Base-by-base conservation (phyloP, 371 early-diverging fungal species). In the Rhizopus stolonifer region DNA sequence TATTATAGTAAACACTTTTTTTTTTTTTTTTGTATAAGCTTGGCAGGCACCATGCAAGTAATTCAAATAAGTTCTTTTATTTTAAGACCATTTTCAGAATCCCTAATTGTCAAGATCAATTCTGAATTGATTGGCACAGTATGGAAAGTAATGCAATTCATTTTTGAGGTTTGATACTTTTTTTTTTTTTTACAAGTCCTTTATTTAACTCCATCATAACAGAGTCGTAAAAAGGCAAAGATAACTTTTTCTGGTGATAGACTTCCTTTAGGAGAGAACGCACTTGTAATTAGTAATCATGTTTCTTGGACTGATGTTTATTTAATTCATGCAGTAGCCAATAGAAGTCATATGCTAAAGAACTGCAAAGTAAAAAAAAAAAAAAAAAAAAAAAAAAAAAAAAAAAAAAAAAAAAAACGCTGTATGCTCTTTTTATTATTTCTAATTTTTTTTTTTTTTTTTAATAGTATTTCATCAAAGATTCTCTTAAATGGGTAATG, bases 401-500 rank as follows among this genome's bases (percentile, higher is more conserved):
- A n/a, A n/a, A n/a, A n/a, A n/a, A n/a, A n/a, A n/a, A n/a, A n/a
- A n/a, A n/a, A n/a, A n/a, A n/a, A n/a, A n/a, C n/a, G n/a, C n/a
- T n/a, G n/a, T n/a, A n/a, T n/a, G n/a, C n/a, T n/a, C n/a, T n/a
- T n/a, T n/a, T n/a, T n/a, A n/a, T n/a, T n/a, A n/a, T n/a, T n/a
- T n/a, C n/a, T n/a, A n/a, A n/a, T n/a, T n/a, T n/a, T n/a, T n/a
- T n/a, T n/a, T n/a, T 39, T 44, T 36, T 2, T 26, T 38, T 46
- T 4, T 18, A 14, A 3, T 58, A 88, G 82, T 89, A 88, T 65
- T 89, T 89, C 78, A 81, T 84, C 18, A 89, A 89, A 58, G 85
- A 87, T 60, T 81, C 81, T 2, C 36, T 88, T 18, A 86, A 88
- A 80, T 86, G 74, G 66, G 84, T 84, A 72, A 67, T n/a, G n/a